These are phyloP conservation scores for Rhizopus arrhizus DNA, from an alignment of 371 early-diverging fungal genomes.

Conservation along the genomic window DNA sequence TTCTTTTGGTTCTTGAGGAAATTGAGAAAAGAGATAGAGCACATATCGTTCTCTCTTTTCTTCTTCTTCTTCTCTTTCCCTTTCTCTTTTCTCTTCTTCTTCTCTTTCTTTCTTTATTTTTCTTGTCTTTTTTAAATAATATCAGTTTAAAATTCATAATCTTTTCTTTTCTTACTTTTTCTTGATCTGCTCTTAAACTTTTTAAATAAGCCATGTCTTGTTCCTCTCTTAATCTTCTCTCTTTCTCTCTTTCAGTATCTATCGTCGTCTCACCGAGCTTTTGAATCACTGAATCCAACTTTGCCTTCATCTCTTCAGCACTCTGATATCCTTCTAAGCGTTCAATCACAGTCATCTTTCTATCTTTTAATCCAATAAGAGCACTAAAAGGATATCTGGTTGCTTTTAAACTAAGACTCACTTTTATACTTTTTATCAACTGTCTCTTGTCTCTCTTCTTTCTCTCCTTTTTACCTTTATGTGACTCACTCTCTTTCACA, in stretches of 20 bases:
- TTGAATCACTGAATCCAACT: not conserved
- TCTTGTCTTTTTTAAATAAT: not conserved
- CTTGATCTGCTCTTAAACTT: constrained; percentile 80
- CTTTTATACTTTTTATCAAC: constrained; percentile 28
- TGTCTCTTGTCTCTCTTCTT: not conserved
- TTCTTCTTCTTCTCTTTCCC: constrained; percentile 12
- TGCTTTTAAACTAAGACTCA: constrained; percentile 68
- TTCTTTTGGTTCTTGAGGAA: constrained; percentile 61
- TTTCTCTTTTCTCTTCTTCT: constrained; percentile 54
- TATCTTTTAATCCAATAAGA: constrained; percentile 59
- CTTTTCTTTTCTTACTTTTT: constrained; percentile 57
- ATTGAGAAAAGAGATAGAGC: constrained; percentile 34
- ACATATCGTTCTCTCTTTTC: constrained; percentile 42
- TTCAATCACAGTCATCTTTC: constrained; percentile 65
- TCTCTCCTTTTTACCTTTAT: constrained; percentile 58
- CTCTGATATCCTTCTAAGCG: constrained; percentile 63
- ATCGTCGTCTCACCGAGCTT: no score
- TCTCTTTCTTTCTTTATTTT: constrained; percentile 44
- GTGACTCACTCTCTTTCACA: constrained; percentile 71
- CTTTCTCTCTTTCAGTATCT: constrained; percentile 57
- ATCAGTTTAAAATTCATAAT: constrained; percentile 31
- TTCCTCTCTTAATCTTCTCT: constrained; percentile 73
- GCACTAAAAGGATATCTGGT: constrained; percentile 80
- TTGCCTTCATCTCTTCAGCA: not conserved
- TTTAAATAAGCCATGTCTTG: constrained; percentile 86